Evolutionary conservation across 225 moss, liverwort and hornwort species (phyloP), one percentile per base, ranked within the genome.

Genomic region (Anthoceros angustus): DNA sequence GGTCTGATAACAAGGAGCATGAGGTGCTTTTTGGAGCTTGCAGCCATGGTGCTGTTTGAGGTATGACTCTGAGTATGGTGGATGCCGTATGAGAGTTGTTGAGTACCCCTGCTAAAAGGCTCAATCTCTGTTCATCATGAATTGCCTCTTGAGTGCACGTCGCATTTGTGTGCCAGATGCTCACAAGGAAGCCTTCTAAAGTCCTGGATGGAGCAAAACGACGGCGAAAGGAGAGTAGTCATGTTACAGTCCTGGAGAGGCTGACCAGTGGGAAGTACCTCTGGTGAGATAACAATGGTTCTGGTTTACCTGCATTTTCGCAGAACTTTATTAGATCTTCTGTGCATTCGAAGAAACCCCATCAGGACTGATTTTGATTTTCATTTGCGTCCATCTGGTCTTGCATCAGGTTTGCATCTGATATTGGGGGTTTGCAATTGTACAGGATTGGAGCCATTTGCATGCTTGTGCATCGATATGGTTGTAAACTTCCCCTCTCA

Each of bases 401-500:
- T 4, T 32, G 32, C 32, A 32, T 32, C 32, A 32, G 32, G 32
- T 1, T 32, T 4, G 32, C 4, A 32, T 32, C 32, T 32, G 32
- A 32, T 32, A 32, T 32, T 32, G 32, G n/a, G 5, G 55, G 6
- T 39, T 39, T 70, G 41, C 39, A 32, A 32, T 32, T 1, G 75
- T 62, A 63, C 76, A 94, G 94, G 94, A 73, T 75, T 74, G 88
- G 86, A 71, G 98, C 92, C 41, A 80, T 98, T 76, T 98, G 91
- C 72, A 64, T 89, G 42, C 72, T 87, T 12, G 72, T 89, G 50
- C 79, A 81, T 62, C 84, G 80, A 66, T 88, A 78, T 80, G 92
- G 98, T 66, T 62, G 69, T 63, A 80, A 68, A 70, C 64, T 98
- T 63, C 68, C 91, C 20, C 5, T 72, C 12, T 73, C 55, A 20